These are phyloP conservation scores for Paraconiothyrium sp. DNA, from an alignment of 2,329 filamentous ascomycete genomes.

Conservation along the genomic window DNA sequence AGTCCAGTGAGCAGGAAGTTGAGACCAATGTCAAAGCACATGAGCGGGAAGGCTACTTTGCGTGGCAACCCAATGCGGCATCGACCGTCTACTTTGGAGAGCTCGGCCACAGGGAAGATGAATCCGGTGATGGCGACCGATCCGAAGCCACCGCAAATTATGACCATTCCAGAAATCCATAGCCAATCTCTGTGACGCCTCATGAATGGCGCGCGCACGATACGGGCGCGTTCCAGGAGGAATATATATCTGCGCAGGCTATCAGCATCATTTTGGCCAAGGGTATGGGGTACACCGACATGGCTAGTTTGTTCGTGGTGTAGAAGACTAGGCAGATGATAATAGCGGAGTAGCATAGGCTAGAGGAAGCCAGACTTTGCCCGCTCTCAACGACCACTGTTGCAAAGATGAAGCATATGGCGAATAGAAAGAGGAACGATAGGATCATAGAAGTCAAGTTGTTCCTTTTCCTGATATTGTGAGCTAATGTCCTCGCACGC, in stretches of 20 bases:
- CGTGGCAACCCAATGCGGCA: slow-evolving; percentile 51
- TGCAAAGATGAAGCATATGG: slow-evolving; percentile 26
- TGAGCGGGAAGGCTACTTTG: slow-evolving; percentile 43
- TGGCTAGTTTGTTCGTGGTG: slow-evolving; percentile 43
- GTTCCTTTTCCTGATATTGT: slow-evolving; percentile 24
- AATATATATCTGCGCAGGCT: slow-evolving; percentile 43
- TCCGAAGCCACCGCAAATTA: slow-evolving; percentile 37
- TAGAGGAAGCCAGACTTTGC: slow-evolving; percentile 33
- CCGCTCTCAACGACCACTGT: slow-evolving; percentile 38
- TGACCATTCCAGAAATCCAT: slow-evolving; percentile 42
- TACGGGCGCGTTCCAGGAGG: slow-evolving; percentile 51
- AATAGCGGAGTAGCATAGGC: slow-evolving; percentile 43
- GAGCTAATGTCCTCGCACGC: slow-evolving; percentile 23
- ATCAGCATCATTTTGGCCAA: neutral
- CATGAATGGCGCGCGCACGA: slow-evolving; percentile 41
- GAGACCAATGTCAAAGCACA: slow-evolving; percentile 49
- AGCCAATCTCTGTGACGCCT: slow-evolving; percentile 41
- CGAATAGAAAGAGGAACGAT: slow-evolving; percentile 23
- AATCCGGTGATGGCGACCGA: slow-evolving; percentile 39
- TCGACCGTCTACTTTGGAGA: slow-evolving; percentile 38
- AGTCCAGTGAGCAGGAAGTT: slow-evolving; percentile 48
- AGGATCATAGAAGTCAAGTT: slow-evolving; percentile 31
- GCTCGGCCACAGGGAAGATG: slow-evolving; percentile 40
- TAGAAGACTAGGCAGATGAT: slow-evolving; percentile 52
- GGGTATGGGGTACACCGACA: slow-evolving; percentile 23